phyloP scores from a whole-genome alignment of 352 stramenopile genomes.

The Plasmopara halstedii region DNA sequence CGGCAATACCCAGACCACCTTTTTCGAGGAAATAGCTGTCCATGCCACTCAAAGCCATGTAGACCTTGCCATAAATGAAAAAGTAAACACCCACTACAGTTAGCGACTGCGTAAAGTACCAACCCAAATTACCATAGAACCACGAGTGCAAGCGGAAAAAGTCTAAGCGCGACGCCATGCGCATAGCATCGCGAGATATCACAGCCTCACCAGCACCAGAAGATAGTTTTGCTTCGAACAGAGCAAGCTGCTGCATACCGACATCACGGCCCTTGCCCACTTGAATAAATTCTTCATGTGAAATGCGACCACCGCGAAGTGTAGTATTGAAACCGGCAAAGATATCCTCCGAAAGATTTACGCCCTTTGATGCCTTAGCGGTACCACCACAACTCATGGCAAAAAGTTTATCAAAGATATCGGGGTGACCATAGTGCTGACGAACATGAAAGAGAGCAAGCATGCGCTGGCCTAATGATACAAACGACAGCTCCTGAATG shows the following conservation, averaged over 20 bases:
- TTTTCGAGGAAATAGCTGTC: constrained; percentile 89
- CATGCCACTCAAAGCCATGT: constrained; percentile 91
- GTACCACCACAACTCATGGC: constrained; percentile 74
- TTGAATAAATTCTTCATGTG: constrained; percentile 81
- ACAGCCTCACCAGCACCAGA: constrained; percentile 96
- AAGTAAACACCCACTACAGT: constrained; percentile 97
- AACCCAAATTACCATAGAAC: constrained; percentile 98
- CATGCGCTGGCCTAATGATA: constrained; percentile 79
- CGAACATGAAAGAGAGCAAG: constrained; percentile 66
- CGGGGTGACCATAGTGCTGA: constrained; percentile 81
- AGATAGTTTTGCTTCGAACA: constrained; percentile 97
- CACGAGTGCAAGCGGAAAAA: constrained; percentile 96
- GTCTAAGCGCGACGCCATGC: constrained; percentile 93
- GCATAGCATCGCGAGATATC: constrained; percentile 93
- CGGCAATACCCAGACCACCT: constrained; percentile 90
- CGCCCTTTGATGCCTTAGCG: constrained; percentile 73
- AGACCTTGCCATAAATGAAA: constrained; percentile 96
- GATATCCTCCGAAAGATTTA: constrained; percentile 87
- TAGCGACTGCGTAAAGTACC: constrained; percentile 97
- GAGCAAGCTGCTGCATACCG: constrained; percentile 97
- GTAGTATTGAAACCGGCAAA: constrained; percentile 84
- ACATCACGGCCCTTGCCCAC: constrained; percentile 97
- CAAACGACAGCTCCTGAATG: constrained; percentile 80
- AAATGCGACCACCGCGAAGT: constrained; percentile 59
- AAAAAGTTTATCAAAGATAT: constrained; percentile 87